Evolutionary conservation across 805 yeast species (phyloP).

Genomic region (Candida maltosa): DNA sequence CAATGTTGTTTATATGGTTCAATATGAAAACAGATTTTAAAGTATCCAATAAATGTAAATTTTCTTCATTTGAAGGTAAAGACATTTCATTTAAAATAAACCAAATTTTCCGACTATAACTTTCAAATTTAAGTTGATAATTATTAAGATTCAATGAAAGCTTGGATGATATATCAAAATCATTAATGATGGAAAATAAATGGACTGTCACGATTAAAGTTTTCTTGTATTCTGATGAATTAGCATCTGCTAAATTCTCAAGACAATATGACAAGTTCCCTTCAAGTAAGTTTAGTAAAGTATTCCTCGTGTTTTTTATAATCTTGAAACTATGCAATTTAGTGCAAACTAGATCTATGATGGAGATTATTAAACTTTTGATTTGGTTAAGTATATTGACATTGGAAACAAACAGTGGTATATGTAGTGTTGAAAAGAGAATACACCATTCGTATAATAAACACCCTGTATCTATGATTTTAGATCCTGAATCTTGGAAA

Average conservation of each 20-base stretch:
- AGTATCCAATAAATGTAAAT: constrained; percentile 13
- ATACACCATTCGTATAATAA: constrained; percentile 30
- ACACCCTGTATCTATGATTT: background rate
- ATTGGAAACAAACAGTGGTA: constrained; percentile 14
- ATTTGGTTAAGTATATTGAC: constrained; percentile 16
- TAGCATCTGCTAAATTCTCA: constrained; percentile 1
- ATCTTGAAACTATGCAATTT: constrained; percentile 25
- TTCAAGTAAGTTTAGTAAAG: constrained; percentile 17
- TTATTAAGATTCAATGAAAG: constrained; percentile 19
- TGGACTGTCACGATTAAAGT: constrained; percentile 19
- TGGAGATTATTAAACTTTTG: constrained; percentile 31
- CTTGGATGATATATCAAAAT: constrained; percentile 29
- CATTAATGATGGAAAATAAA: constrained; percentile 33
- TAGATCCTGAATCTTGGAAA: constrained; percentile 1
- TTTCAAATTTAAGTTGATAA: constrained; percentile 26
- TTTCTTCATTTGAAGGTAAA: constrained; percentile 2
- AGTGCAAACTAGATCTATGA: constrained; percentile 27
- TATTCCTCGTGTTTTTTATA: constrained; percentile 16
- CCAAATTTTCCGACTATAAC: constrained; percentile 28
- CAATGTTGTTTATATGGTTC: constrained; percentile 26
- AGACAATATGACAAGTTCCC: constrained; percentile 9
- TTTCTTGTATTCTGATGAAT: constrained; percentile 2
- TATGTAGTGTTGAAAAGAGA: constrained; percentile 22
- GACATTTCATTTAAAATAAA: constrained; percentile 15
- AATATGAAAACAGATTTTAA: constrained; percentile 29